Evolutionary conservation across 1,284 basidiomycete species (phyloP), one percentile per base, ranked within the genome.

Genomic region (Sutorius eximius): DNA sequence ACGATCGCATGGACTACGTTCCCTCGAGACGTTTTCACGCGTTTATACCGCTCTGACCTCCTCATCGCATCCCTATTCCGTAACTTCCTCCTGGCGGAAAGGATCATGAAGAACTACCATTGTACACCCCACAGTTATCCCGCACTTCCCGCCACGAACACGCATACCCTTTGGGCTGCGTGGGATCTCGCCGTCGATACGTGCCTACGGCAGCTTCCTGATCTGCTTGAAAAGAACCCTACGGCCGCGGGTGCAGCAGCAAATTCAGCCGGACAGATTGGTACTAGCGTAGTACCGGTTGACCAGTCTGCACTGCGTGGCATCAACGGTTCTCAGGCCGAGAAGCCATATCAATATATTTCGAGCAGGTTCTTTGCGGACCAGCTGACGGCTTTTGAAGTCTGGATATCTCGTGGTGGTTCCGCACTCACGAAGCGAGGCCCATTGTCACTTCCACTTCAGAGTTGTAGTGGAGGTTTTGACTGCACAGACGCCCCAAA

Each of bases 1-100:
- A 98, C 96, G 9, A 98, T 99, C 60, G 97, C 97, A 13, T 99
- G 97, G 96, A 95, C 95, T 12, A 93, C 94, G 0, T 95, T 99
- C 67, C 91, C 95, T 20, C 84, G 91, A 49, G 93, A 96, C 49
- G 85, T 95, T 12, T 99, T 99, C 74, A 95, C 94, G 42, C 85
- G 93, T 37, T 77, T 99, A 32, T 99, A 98, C 73, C 84, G 97
- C 45, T 97, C 95, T 57, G 96, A 99, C 69, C 82, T 99, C 51
- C 85, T 98, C 51, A 94, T 99, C 45, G 96, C 97, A 0, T 96
- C 94, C 7, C 78, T 99, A 3, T 98, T 98, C 76, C 87, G 96
- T 44, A 98, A 98, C 66, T 99, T 97, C 76, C 81, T 99, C 12
- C 82, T 99, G 20, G 96, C 97, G 1, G 95, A 99, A 73, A 84